phyloP scores from a whole-genome alignment of 169 alveolate genomes.

The Plasmodium billcollinsi region DNA sequence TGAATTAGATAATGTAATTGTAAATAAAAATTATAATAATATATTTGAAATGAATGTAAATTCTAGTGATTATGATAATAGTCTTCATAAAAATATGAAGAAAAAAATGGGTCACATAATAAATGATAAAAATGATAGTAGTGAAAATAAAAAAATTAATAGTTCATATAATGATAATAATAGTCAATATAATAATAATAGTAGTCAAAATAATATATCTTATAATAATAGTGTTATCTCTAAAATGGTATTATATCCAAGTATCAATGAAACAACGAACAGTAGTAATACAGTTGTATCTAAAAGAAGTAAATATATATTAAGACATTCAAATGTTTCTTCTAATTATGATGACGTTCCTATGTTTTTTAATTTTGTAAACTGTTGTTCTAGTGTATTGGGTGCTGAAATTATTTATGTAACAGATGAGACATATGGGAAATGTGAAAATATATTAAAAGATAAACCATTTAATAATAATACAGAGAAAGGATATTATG shows the following conservation, averaged over 20 bases:
- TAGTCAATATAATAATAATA: constrained; percentile 13
- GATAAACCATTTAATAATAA: constrained; percentile 70
- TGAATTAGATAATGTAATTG: constrained; percentile 22
- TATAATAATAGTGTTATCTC: constrained; percentile 58
- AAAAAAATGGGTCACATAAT: background rate
- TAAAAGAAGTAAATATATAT: constrained; percentile 71
- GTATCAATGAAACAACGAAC: constrained; percentile 71
- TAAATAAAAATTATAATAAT: background rate
- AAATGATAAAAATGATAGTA: no score
- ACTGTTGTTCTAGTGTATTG: constrained; percentile 59
- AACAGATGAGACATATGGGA: constrained; percentile 77
- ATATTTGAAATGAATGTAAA: constrained; percentile 9
- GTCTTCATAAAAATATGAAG: constrained; percentile 16
- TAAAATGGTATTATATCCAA: constrained; percentile 32
- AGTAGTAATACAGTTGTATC: constrained; percentile 74
- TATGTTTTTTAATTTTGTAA: constrained; percentile 61
- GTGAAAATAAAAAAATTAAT: background rate
- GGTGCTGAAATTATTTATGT: constrained; percentile 76
- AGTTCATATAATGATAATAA: background rate
- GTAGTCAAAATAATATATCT: constrained; percentile 26
- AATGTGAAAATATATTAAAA: constrained; percentile 75
- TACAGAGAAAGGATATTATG: constrained; percentile 73
- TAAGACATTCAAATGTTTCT: constrained; percentile 53
- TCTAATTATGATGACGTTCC: constrained; percentile 69
- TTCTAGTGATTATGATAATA: background rate